A percentile compares a stretch with the other conserved stretches of the same genome.
These are phyloP conservation scores for Cyanidioschyzon merolae DNA, from an alignment of 23 red algal genomes.

Conservation along the genomic window DNA sequence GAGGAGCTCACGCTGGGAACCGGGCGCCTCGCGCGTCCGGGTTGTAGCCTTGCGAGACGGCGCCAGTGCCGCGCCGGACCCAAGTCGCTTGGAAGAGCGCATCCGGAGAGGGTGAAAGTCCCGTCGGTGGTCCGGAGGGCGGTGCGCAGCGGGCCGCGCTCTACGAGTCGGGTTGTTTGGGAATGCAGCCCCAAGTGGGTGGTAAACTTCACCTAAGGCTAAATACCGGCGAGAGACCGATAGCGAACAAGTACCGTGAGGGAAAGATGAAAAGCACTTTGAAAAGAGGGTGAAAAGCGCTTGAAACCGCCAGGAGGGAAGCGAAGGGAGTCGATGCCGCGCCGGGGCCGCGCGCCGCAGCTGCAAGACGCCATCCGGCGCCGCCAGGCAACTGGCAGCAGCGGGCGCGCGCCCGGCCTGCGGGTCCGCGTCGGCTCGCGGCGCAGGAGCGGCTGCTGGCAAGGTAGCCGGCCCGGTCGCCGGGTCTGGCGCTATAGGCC, in stretches of 20 bases:
- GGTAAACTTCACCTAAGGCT: constrained; percentile 88
- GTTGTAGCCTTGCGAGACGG: not conserved
- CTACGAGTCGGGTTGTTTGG: constrained; percentile 83
- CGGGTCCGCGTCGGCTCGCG: constrained; percentile 19
- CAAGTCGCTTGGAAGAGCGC: constrained; percentile 27
- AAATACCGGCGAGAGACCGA: constrained; percentile 83
- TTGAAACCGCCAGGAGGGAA: constrained; percentile 67
- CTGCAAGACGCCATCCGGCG: not conserved
- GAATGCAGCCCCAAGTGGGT: constrained; percentile 85
- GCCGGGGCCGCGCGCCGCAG: not conserved
- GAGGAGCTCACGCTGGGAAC: constrained; percentile 69
- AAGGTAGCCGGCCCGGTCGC: constrained; percentile 4
- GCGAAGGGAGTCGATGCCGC: constrained; percentile 41
- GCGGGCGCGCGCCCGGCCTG: not conserved
- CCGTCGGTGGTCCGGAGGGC: constrained; percentile 43
- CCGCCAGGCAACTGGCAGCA: not conserved
- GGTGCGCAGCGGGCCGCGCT: constrained; percentile 29
- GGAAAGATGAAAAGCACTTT: constrained; percentile 70
- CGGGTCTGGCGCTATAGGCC: constrained; percentile 12
- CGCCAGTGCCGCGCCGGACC: constrained; percentile 3
- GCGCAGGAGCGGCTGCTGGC: constrained; percentile 11
- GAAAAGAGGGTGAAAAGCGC: constrained; percentile 71
- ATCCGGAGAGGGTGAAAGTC: constrained; percentile 65
- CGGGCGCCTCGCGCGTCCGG: constrained; percentile 26
- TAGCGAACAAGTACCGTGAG: constrained; percentile 90